phyloP scores from a whole-genome alignment of 2,329 filamentous ascomycete species.

The Hymenoscyphus albidus region DNA sequence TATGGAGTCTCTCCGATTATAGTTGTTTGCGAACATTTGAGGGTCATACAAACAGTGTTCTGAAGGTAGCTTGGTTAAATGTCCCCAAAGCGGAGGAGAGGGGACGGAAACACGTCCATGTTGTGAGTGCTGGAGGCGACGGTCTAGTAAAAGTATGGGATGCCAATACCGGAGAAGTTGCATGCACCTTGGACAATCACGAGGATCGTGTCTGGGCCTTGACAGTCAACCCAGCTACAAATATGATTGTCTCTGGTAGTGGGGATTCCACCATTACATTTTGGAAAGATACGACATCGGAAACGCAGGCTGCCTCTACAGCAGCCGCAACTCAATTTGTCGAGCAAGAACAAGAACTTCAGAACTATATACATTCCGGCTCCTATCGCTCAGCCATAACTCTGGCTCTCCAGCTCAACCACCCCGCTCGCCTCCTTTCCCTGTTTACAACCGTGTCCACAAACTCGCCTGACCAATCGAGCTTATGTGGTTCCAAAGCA shows the following conservation, averaged over 20 bases:
- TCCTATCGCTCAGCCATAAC: slow-evolving; percentile 92
- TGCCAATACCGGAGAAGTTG: slow-evolving; percentile 75
- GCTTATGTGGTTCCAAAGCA: slow-evolving; percentile 59
- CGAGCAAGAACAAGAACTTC: slow-evolving; percentile 89
- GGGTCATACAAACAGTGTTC: slow-evolving; percentile 90
- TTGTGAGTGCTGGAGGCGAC: slow-evolving; percentile 87
- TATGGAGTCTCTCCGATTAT: slow-evolving; percentile 93
- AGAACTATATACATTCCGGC: slow-evolving; percentile 85
- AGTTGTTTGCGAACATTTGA: slow-evolving; percentile 91
- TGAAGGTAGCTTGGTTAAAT: slow-evolving; percentile 87
- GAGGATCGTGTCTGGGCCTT: slow-evolving; percentile 94
- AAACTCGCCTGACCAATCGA: slow-evolving; percentile 55
- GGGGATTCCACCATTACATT: slow-evolving; percentile 92
- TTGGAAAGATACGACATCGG: slow-evolving; percentile 86
- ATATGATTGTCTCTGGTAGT: slow-evolving; percentile 82
- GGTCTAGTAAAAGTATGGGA: slow-evolving; percentile 97
- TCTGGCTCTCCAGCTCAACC: slow-evolving; percentile 87
- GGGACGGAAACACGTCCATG: slow-evolving; percentile 59
- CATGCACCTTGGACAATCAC: slow-evolving; percentile 92
- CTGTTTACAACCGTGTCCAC: slow-evolving; percentile 77
- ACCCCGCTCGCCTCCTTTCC: slow-evolving; percentile 79
- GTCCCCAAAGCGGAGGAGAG: slow-evolving; percentile 46
- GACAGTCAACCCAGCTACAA: slow-evolving; percentile 62
- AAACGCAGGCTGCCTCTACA: slow-evolving; percentile 71
- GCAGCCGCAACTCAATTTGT: slow-evolving; percentile 73